These are phyloP conservation scores for Tolypocladium endophyticum DNA, from an alignment of 2,329 filamentous ascomycete species.

Conservation along the genomic window DNA sequence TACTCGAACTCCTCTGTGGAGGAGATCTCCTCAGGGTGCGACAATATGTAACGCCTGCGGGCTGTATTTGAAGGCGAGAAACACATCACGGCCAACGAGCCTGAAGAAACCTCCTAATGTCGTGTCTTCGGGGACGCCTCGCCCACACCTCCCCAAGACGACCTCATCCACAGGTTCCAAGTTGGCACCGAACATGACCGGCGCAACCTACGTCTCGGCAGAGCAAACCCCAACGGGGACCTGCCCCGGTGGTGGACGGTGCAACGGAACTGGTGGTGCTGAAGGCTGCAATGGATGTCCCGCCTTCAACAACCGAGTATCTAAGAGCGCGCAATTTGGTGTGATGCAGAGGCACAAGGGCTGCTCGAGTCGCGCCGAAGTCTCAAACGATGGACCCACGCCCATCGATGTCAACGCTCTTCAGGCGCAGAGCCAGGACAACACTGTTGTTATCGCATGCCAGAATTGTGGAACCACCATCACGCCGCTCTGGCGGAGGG, in stretches of 20 bases:
- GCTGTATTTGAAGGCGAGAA: slow-evolving; percentile 86
- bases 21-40: slow-evolving; percentile 81
- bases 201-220: slow-evolving; percentile 65
- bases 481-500: slow-evolving; percentile 88
- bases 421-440: slow-evolving; percentile 18
- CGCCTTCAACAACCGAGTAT: slow-evolving; percentile 92
- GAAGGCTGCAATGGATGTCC: slow-evolving; percentile 93
- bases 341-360: slow-evolving; percentile 37
- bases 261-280: slow-evolving; percentile 91
- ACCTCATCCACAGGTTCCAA: slow-evolving; percentile 28
- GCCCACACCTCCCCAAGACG: slow-evolving; percentile 29
- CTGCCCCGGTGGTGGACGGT: slow-evolving; percentile 87
- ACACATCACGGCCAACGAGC: slow-evolving; percentile 81
- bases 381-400: slow-evolving; percentile 14
- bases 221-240: slow-evolving; percentile 72
- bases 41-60: slow-evolving; percentile 98
- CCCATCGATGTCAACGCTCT: slow-evolving; percentile 24
- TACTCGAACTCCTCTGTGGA: slow-evolving; percentile 88
- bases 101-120: slow-evolving; percentile 64
- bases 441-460: slow-evolving; percentile 64
- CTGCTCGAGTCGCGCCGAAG: slow-evolving; percentile 17
- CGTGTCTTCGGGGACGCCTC: slow-evolving; percentile 30
- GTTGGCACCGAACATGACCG: slow-evolving; percentile 27
- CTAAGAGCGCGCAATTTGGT: slow-evolving; percentile 70
- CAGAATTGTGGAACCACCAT: slow-evolving; percentile 97